Evolutionary conservation across 345 rosid genomes (phyloP).

Genomic region (Litchi chinensis): DNA sequence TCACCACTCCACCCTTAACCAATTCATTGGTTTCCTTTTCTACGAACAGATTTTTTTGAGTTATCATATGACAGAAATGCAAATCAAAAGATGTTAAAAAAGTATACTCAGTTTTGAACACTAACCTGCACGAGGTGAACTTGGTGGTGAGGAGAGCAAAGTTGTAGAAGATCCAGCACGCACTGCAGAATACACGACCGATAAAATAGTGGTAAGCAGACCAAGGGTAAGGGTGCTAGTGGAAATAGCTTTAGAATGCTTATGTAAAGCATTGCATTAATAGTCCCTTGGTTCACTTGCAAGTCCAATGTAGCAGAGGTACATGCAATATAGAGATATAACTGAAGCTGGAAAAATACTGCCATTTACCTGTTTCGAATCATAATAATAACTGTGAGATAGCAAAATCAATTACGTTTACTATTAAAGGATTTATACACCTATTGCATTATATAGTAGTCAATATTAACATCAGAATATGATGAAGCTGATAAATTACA

Average conservation of each 20-base stretch:
- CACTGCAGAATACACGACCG: conserved; percentile 98
- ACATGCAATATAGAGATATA: conserved; percentile 97
- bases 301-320: conserved; percentile 95
- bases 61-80: not conserved
- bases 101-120: not conserved
- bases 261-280: conserved; percentile 93
- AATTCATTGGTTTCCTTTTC: not conserved
- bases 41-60: not conserved
- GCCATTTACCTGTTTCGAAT: too few species aligned
- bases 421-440: not conserved
- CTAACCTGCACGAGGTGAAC: conserved; percentile 91
- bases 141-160: conserved; percentile 81
- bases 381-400: conserved; percentile 1
- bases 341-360: too few species aligned
- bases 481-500: not conserved
- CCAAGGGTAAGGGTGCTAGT: conserved; percentile 90
- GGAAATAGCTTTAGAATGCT: conserved; percentile 84
- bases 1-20: not conserved
- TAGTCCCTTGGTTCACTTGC: conserved; percentile 95
- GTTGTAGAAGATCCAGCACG: conserved; percentile 98
- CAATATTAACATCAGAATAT: not conserved
- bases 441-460: not conserved
- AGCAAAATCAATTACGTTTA: not conserved
- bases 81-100: not conserved
- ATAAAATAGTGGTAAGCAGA: conserved; percentile 81